Evolutionary conservation across 805 yeast species (phyloP).

Genomic region (Metschnikowia rubicola): DNA sequence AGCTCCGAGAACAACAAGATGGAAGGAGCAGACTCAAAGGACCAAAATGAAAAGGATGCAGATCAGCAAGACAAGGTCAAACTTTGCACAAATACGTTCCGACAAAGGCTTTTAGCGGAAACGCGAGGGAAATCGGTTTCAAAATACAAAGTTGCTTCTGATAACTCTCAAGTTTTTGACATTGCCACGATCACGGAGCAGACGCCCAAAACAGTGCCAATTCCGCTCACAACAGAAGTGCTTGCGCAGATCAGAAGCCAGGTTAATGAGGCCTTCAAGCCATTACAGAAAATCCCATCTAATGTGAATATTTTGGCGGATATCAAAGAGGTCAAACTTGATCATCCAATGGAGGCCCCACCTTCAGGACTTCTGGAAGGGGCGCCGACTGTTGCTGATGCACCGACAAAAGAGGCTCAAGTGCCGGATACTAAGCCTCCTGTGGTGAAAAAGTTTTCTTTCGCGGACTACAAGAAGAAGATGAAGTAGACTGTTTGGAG

Average conservation of each 20-base stretch:
- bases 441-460: slow-evolving; percentile 55
- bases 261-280: slow-evolving; percentile 22
- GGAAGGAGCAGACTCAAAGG: too few species aligned
- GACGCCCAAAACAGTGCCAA: slow-evolving; percentile 5
- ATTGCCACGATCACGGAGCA: slow-evolving; percentile 1
- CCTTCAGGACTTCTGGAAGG: neutral
- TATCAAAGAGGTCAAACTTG: neutral
- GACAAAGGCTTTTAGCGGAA: slow-evolving; percentile 22
- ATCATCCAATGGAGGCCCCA: neutral
- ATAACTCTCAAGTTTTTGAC: neutral
- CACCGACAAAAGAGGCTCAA: slow-evolving; percentile 3
- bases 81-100: slow-evolving; percentile 11
- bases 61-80: neutral
- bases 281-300: slow-evolving; percentile 13
- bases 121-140: slow-evolving; percentile 2
- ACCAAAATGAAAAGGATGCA: neutral
- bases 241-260: slow-evolving; percentile 13
- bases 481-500: slow-evolving; percentile 25
- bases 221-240: slow-evolving; percentile 14
- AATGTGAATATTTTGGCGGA: slow-evolving; percentile 1
- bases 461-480: slow-evolving; percentile 72
- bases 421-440: slow-evolving; percentile 9
- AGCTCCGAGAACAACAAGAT: too few species aligned
- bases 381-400: slow-evolving; percentile 8
- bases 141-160: neutral